Conservation (phyloP, 352 stramenopile species). For the Phytophthora vignae region DNA sequence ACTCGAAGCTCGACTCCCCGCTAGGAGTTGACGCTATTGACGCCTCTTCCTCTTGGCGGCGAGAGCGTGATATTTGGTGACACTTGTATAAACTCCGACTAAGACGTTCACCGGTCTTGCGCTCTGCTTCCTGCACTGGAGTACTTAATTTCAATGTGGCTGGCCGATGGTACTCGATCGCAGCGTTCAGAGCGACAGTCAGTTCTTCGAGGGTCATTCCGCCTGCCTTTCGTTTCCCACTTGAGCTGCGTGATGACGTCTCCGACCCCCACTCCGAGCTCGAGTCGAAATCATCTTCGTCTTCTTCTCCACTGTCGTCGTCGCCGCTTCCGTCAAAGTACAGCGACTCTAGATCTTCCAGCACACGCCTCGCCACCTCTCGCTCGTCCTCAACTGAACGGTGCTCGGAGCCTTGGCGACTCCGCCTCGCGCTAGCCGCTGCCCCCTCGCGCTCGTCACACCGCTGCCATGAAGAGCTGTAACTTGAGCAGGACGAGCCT, state of each 20-base stretch:
- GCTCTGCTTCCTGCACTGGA: not conserved
- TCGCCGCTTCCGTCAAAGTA: constrained; percentile 40
- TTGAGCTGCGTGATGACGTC: constrained; percentile 1
- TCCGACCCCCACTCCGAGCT: constrained; percentile 19
- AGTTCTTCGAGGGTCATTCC: constrained; percentile 61
- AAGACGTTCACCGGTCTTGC: not conserved
- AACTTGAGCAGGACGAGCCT: constrained; percentile 18
- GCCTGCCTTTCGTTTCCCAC: constrained; percentile 5
- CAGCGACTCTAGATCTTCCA: constrained; percentile 59
- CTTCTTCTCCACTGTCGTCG: constrained; percentile 15
- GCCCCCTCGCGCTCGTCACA: not conserved
- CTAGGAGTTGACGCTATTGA: not conserved
- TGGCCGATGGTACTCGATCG: constrained; percentile 57
- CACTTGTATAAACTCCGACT: not conserved
- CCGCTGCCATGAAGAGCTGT: not conserved
- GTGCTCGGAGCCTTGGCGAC: constrained; percentile 8
- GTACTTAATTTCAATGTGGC: not conserved
- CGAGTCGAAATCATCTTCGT: constrained; percentile 9
- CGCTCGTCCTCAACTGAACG: constrained; percentile 19
- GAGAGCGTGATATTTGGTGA: not conserved
- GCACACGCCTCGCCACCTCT: constrained; percentile 47
- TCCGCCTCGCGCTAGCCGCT: not conserved
- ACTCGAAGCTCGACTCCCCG: constrained; percentile 12
- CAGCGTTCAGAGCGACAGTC: constrained; percentile 59
- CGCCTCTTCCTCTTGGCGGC: not conserved